Evolutionary conservation across 2,329 filamentous ascomycete genomes (phyloP), one percentile per base, ranked within the genome.

Genomic region (Didymella arachidicola): DNA sequence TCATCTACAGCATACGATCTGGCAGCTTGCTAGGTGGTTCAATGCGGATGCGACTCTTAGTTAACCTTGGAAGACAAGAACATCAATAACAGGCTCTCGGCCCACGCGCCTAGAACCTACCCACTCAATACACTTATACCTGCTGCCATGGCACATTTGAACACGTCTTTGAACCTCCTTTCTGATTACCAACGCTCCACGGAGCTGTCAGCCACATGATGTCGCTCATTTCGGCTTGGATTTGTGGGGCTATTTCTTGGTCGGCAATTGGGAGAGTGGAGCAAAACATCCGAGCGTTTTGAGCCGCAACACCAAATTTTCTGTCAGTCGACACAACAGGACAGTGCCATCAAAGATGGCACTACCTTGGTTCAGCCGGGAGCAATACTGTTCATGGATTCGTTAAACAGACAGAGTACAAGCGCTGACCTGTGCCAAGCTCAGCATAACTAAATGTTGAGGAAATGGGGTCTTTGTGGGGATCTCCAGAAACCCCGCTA

Each of bases 401-500:
- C 3, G 19, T 2, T 14, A 14, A 25, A 18, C 22, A 19, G 2
- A 10, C 18, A 7, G 14, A 39, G 8, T 19, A 39, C 18, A 39
- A n/a, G 36, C 36, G 36, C 10, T 18, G 8, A 39, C 11, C 36
- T 18, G 8, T 39, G n/a, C 11, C 11, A 26, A 3, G 16, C 42
- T 29, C 7, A 25, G 8, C 14, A 10, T 10, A 14, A 26, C 26
- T 22, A 12, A 34, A 3, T 7, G 16, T 25, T 46, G 27, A 25
- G 18, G 8, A n/a, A 30, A 25, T 26, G 45, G 30, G 45, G 25
- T 49, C 32, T 18, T 18, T 38, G 45, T 22, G 30, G 32, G 12
- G 50, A 53, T 38, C 49, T 36, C 41, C 41, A 29, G 38, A 19
- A 8, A 14, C 22, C 26, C 53, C 39, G 36, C 38, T 12, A 14